These are phyloP conservation scores for Lizonia empirigonia DNA, from an alignment of 2,329 filamentous ascomycete genomes.

Conservation along the genomic window DNA sequence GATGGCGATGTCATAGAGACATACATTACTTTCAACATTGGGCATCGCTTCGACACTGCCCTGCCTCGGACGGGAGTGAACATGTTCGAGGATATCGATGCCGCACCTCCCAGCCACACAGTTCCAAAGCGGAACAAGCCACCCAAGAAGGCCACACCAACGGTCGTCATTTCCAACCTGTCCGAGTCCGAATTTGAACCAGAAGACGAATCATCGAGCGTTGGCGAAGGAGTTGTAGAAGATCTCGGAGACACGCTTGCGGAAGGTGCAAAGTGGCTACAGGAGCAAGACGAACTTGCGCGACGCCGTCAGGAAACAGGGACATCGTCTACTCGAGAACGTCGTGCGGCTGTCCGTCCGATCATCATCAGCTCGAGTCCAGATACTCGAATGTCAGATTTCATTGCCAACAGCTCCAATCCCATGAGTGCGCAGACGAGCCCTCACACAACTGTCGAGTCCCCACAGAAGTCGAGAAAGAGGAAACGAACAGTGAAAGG, in stretches of 20 bases:
- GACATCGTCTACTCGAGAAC: background rate
- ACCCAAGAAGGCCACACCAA: background rate
- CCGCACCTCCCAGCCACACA: too few relatives aligned
- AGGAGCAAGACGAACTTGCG: background rate
- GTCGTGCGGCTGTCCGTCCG: background rate
- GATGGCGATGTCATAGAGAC: background rate
- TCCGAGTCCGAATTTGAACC: background rate
- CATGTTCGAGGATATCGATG: conserved; percentile 22
- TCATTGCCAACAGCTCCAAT: background rate
- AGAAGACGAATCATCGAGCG: background rate
- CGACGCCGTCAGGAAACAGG: background rate
- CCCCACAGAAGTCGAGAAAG: background rate
- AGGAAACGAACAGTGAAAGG: background rate
- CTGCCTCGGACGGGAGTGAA: conserved; percentile 18
- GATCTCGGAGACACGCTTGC: background rate
- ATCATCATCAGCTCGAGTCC: background rate
- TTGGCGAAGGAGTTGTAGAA: background rate
- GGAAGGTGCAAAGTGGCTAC: background rate
- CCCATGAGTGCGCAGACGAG: background rate
- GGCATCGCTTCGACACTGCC: conserved; percentile 17
- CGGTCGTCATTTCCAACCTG: too few relatives aligned
- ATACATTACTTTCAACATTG: conserved; percentile 1
- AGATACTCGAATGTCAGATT: too few relatives aligned
- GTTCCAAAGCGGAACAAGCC: background rate
- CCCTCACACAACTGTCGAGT: background rate